These are phyloP conservation scores for Bipolaris bicolor DNA, from an alignment of 2,329 filamentous ascomycete genomes.

Conservation along the genomic window DNA sequence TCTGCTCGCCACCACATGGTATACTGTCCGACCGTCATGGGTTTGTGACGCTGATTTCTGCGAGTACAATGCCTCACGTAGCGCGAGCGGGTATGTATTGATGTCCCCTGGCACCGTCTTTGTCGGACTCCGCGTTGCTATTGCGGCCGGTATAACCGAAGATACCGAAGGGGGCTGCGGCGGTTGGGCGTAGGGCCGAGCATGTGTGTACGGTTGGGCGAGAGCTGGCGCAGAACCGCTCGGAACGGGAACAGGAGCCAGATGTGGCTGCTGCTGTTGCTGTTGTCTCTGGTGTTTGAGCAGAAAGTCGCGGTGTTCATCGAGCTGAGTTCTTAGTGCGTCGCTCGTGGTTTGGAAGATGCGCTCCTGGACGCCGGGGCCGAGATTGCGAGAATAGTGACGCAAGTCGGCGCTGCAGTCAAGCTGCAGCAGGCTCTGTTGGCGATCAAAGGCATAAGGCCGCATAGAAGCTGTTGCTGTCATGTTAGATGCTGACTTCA, in stretches of 20 bases:
- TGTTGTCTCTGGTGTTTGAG: slow-evolving; percentile 19
- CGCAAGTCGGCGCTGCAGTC: slow-evolving; percentile 32
- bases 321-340: slow-evolving; percentile 27
- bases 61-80: slow-evolving; percentile 17
- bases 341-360: slow-evolving; percentile 29
- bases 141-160: slow-evolving; percentile 12
- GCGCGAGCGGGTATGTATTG: slow-evolving; percentile 19
- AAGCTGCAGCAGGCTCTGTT: slow-evolving; percentile 27
- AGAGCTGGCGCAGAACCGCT: slow-evolving; percentile 4
- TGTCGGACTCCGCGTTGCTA: slow-evolving; percentile 1
- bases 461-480: slow-evolving; percentile 8
- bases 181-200: slow-evolving; percentile 1
- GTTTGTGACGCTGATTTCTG: slow-evolving; percentile 6
- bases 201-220: slow-evolving; percentile 3
- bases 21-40: slow-evolving; percentile 4
- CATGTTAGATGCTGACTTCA: slow-evolving; percentile 12
- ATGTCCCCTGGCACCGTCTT: slow-evolving; percentile 13
- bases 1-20: slow-evolving; percentile 5
- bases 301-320: slow-evolving; percentile 27
- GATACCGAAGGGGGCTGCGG: slow-evolving; percentile 17
- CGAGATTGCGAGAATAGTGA: slow-evolving; percentile 30
- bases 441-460: slow-evolving; percentile 18
- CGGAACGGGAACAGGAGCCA: slow-evolving; percentile 15
- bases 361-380: slow-evolving; percentile 29
- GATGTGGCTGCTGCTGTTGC: slow-evolving; percentile 14